phyloP scores from a whole-genome alignment of 768 basidiomycete species.

The Coprinellus micaceus region DNA sequence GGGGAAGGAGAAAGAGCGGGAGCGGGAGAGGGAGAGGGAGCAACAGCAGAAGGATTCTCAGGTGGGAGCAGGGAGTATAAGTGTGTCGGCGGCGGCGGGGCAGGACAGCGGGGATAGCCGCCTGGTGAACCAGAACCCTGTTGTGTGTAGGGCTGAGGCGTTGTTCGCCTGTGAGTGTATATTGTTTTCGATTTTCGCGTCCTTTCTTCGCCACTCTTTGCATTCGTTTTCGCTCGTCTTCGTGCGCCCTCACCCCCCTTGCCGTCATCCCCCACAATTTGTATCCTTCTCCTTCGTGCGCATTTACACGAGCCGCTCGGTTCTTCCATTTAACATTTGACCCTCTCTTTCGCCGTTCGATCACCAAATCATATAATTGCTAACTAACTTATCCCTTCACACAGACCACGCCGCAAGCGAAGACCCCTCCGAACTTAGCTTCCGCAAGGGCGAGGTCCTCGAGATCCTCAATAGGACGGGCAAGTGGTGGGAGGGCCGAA shows the following conservation, averaged over 20 bases:
- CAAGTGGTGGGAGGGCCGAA: conserved; percentile 84
- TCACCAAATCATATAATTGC: neutral
- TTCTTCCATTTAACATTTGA: neutral
- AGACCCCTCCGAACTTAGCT: too few relatives aligned
- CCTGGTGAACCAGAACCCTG: neutral
- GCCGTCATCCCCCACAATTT: too few relatives aligned
- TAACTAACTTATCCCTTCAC: neutral
- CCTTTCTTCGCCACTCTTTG: conserved; percentile 5
- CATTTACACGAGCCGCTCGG: neutral
- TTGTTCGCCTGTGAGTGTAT: conserved; percentile 10
- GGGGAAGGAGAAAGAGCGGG: neutral
- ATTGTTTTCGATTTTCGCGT: conserved; percentile 46
- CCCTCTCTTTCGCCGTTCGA: neutral
- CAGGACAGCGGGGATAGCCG: neutral
- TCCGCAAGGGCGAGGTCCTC: too few relatives aligned
- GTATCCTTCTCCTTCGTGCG: neutral
- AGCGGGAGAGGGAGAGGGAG: neutral
- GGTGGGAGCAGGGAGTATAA: neutral
- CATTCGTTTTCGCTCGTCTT: neutral
- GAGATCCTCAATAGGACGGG: conserved; percentile 70
- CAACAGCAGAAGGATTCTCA: too few relatives aligned
- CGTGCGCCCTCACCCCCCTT: conserved; percentile 7
- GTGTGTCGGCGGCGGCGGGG: neutral
- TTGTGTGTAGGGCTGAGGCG: too few relatives aligned
- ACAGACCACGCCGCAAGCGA: conserved; percentile 52